phyloP scores from a whole-genome alignment of 1,284 basidiomycete genomes.

The Trametes hirsuta region DNA sequence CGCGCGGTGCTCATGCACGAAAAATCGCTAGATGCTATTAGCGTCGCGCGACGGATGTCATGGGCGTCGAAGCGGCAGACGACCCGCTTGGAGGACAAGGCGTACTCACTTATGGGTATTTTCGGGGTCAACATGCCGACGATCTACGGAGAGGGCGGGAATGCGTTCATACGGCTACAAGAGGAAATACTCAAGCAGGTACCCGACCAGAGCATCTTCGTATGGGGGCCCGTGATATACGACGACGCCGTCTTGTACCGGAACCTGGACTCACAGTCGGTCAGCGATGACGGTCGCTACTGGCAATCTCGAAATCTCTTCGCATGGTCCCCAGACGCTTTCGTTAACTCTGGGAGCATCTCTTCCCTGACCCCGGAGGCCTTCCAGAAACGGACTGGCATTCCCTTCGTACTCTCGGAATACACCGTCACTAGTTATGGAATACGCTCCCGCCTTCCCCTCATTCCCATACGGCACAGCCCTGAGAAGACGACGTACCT shows the following conservation, averaged over 20 bases:
- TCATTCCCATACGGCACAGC: conserved; percentile 15
- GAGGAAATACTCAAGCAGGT: conserved; percentile 24
- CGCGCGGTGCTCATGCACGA: conserved; percentile 10
- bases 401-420: conserved; percentile 9
- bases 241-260: conserved; percentile 14
- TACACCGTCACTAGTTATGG: conserved; percentile 19
- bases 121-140: conserved; percentile 25
- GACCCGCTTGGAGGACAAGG: conserved; percentile 22
- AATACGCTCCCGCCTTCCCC: conserved; percentile 15
- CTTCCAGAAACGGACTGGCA: conserved; percentile 11
- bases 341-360: conserved; percentile 15
- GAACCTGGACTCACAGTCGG: conserved; percentile 7
- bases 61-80: conserved; percentile 25
- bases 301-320: conserved; percentile 24
- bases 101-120: conserved; percentile 24
- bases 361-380: conserved; percentile 12
- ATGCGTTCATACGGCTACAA: conserved; percentile 22
- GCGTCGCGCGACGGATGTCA: conserved; percentile 23
- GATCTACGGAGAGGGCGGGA: conserved; percentile 21
- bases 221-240: conserved; percentile 18
- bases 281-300: conserved; percentile 21
- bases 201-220: conserved; percentile 23
- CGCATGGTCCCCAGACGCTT: conserved; percentile 24
- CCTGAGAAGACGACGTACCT: conserved; percentile 16
- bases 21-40: conserved; percentile 9